phyloP scores from a whole-genome alignment of 164 flowering plant genomes.

The Vitis rotundifolia region DNA sequence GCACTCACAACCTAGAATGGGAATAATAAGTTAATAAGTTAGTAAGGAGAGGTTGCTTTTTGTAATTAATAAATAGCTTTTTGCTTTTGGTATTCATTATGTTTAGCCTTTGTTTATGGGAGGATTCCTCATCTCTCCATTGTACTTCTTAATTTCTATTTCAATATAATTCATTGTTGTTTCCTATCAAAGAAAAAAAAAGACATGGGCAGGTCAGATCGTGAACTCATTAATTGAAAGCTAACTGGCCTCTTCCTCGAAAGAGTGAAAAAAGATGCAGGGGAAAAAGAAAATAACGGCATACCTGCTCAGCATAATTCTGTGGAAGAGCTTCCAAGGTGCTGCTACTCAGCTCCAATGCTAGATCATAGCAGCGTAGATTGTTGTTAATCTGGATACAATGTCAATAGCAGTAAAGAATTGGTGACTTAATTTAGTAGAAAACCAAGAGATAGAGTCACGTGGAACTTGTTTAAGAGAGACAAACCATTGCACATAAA shows the following conservation, averaged over 20 bases:
- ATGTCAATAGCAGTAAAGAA: background rate
- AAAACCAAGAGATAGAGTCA: background rate
- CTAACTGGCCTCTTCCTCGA: background rate
- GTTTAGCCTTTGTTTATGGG: no score
- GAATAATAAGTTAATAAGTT: no score
- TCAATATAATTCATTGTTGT: no score
- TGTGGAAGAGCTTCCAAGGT: conserved; percentile 90
- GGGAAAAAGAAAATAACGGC: background rate
- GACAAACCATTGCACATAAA: conserved; percentile 88
- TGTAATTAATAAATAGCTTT: no score
- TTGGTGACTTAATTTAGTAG: background rate
- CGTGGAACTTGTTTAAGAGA: conserved; percentile 1
- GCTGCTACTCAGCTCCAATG: conserved; percentile 91
- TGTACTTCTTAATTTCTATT: no score
- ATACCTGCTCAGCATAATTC: conserved; percentile 91
- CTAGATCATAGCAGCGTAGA: conserved; percentile 95
- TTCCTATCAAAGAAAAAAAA: background rate
- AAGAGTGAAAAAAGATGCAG: background rate
- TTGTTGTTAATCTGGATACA: conserved; percentile 84
- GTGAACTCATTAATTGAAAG: background rate
- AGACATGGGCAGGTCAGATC: background rate
- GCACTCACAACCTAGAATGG: no score
- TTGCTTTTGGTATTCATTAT: no score
- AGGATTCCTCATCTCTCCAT: no score
- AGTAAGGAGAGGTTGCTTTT: no score